phyloP scores from a whole-genome alignment of 768 basidiomycete species.

The Agrocybe praecox region DNA sequence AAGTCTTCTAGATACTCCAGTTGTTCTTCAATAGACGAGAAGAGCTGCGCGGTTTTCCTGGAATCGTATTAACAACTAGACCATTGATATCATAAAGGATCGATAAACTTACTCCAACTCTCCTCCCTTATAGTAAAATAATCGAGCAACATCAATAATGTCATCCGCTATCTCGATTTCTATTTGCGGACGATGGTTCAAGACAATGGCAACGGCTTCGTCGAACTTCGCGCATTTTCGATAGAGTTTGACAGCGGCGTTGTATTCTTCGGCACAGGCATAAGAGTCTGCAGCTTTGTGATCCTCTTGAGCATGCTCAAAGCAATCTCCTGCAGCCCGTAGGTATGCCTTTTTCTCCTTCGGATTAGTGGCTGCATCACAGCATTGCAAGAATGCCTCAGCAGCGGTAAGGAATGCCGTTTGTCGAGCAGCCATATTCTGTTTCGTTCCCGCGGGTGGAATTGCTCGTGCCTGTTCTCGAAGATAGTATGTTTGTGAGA shows the following conservation, averaged over 20 bases:
- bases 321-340: constrained; percentile 49
- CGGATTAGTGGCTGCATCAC: constrained; percentile 23
- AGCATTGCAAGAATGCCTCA: constrained; percentile 49
- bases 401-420: constrained; percentile 48
- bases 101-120: constrained; percentile 35
- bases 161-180: constrained; percentile 28
- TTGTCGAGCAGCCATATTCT: constrained; percentile 14
- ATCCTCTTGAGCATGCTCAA: constrained; percentile 38
- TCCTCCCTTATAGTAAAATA: constrained; percentile 45
- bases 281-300: constrained; percentile 49
- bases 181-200: constrained; percentile 31
- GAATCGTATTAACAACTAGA: background rate
- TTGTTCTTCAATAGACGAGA: constrained; percentile 50
- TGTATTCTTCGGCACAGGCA: constrained; percentile 36
- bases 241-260: constrained; percentile 14
- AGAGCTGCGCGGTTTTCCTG: constrained; percentile 53
- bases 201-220: constrained; percentile 50
- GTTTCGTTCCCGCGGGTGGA: constrained; percentile 16
- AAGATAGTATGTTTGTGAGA: constrained; percentile 56
- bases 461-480: constrained; percentile 50
- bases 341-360: constrained; percentile 40
- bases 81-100: background rate
- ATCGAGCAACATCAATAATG: constrained; percentile 46
- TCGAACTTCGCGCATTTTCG: constrained; percentile 39
- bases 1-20: constrained; percentile 58